phyloP scores from a whole-genome alignment of 768 basidiomycete genomes.

The Lactarius sp. region DNA sequence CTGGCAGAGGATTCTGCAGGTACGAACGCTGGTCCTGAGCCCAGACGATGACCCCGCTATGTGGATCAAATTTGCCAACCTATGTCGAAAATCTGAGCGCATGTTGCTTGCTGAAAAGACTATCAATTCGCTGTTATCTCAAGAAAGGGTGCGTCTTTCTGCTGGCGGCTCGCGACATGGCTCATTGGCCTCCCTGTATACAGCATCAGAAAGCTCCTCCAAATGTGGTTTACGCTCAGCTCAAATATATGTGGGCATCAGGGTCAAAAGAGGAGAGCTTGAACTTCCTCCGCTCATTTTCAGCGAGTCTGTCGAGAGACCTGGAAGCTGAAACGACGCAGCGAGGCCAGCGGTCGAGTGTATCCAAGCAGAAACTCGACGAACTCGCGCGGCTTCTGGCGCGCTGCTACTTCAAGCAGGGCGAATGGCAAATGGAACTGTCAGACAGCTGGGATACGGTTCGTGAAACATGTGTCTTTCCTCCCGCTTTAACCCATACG shows the following conservation, averaged over 20 bases:
- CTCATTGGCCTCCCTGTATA: neutral
- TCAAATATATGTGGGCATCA: slow-evolving; percentile 94
- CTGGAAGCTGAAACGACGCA: slow-evolving; percentile 57
- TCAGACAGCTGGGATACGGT: slow-evolving; percentile 78
- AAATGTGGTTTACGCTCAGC: slow-evolving; percentile 91
- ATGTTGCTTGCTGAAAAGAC: slow-evolving; percentile 97
- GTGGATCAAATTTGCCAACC: slow-evolving; percentile 99
- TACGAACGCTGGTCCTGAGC: slow-evolving; percentile 86
- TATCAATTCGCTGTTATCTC: slow-evolving; percentile 82
- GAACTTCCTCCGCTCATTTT: slow-evolving; percentile 78
- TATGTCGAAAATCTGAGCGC: slow-evolving; percentile 92
- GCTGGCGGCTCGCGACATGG: slow-evolving; percentile 3
- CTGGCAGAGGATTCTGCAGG: slow-evolving; percentile 97
- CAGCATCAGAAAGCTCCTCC: slow-evolving; percentile 75
- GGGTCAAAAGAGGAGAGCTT: slow-evolving; percentile 75
- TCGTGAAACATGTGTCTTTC: slow-evolving; percentile 31
- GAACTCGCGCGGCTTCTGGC: slow-evolving; percentile 87
- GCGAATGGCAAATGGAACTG: slow-evolving; percentile 86
- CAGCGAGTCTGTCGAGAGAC: slow-evolving; percentile 68
- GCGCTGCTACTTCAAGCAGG: slow-evolving; percentile 93
- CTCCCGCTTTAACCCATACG: slow-evolving; percentile 12
- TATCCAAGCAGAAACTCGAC: slow-evolving; percentile 54
- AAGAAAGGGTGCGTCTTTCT: slow-evolving; percentile 49
- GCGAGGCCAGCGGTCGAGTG: slow-evolving; percentile 42
- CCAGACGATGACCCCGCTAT: slow-evolving; percentile 94